These are phyloP conservation scores for Magnaporthiopsis poae DNA, from an alignment of 2,329 filamentous ascomycete genomes.

Conservation along the genomic window DNA sequence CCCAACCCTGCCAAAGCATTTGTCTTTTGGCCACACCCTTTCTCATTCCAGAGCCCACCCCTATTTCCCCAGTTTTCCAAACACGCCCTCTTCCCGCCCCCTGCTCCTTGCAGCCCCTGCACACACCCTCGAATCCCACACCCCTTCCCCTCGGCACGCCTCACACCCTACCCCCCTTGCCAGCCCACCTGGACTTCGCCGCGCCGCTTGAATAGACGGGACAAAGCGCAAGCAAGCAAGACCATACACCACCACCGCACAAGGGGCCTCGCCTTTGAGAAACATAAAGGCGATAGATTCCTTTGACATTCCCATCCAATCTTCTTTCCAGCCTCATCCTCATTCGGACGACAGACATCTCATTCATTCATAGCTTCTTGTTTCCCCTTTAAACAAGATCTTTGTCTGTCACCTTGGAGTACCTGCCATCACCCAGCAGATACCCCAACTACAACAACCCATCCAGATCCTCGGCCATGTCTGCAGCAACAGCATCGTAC, in stretches of 20 bases:
- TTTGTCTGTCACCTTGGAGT: neutral
- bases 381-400: neutral
- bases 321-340: neutral
- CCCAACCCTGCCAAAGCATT: neutral
- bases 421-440: neutral
- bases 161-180: slow-evolving; percentile 12
- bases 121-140: slow-evolving; percentile 11
- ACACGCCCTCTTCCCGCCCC: slow-evolving; percentile 1
- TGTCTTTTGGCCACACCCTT: neutral
- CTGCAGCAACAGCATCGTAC: slow-evolving; percentile 1
- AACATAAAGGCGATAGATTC: neutral
- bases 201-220: slow-evolving; percentile 19
- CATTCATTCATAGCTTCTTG: slow-evolving; percentile 8
- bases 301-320: neutral
- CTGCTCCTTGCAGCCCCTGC: neutral
- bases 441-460: neutral
- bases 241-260: neutral
- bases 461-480: neutral
- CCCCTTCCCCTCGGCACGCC: neutral
- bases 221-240: slow-evolving; percentile 3
- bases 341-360: slow-evolving; percentile 1
- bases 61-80: neutral
- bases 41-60: neutral
- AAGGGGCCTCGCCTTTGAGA: neutral
- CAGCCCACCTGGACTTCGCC: slow-evolving; percentile 19